A percentile compares a stretch with the other conserved stretches of the same genome.
phyloP scores from a whole-genome alignment of 2,329 filamentous ascomycete genomes.

The Neofusicoccum sp. region DNA sequence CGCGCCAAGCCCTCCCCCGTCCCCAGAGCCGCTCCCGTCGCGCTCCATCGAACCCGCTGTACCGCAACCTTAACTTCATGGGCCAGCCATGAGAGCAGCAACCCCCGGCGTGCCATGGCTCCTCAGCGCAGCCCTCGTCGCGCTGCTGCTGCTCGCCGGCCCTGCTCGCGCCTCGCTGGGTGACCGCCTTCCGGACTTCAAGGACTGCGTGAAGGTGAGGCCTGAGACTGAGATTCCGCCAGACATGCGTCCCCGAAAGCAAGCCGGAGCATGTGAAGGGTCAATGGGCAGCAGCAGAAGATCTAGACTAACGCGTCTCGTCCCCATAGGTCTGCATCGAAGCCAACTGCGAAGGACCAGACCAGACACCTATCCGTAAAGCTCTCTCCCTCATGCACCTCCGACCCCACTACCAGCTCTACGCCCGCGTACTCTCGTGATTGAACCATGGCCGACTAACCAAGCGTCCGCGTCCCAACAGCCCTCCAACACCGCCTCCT shows the following conservation, averaged over 20 bases:
- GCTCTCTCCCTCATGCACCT: slow-evolving; percentile 23
- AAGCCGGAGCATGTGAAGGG: background rate
- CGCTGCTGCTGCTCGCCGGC: slow-evolving; percentile 37
- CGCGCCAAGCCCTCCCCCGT: background rate
- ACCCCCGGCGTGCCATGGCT: slow-evolving; percentile 13
- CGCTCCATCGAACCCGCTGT: background rate
- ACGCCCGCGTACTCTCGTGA: slow-evolving; percentile 22
- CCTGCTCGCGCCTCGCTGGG: slow-evolving; percentile 70
- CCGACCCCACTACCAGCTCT: background rate
- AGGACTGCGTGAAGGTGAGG: slow-evolving; percentile 77
- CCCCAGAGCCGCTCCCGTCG: background rate
- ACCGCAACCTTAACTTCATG: slow-evolving; percentile 1
- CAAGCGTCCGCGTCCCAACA: slow-evolving; percentile 40
- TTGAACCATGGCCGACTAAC: slow-evolving; percentile 1
- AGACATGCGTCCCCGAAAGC: background rate
- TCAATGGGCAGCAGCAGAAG: slow-evolving; percentile 25
- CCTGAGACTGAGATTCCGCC: slow-evolving; percentile 27
- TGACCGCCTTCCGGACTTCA: slow-evolving; percentile 85
- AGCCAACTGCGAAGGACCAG: slow-evolving; percentile 74
- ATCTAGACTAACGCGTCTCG: background rate
- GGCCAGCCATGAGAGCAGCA: slow-evolving; percentile 15
- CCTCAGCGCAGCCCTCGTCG: slow-evolving; percentile 28
- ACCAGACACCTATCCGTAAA: slow-evolving; percentile 70
- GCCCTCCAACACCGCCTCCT: slow-evolving; percentile 83
- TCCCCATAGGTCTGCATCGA: slow-evolving; percentile 69